phyloP scores from a whole-genome alignment of 2,329 filamentous ascomycete species.

The Xylariales sp. region DNA sequence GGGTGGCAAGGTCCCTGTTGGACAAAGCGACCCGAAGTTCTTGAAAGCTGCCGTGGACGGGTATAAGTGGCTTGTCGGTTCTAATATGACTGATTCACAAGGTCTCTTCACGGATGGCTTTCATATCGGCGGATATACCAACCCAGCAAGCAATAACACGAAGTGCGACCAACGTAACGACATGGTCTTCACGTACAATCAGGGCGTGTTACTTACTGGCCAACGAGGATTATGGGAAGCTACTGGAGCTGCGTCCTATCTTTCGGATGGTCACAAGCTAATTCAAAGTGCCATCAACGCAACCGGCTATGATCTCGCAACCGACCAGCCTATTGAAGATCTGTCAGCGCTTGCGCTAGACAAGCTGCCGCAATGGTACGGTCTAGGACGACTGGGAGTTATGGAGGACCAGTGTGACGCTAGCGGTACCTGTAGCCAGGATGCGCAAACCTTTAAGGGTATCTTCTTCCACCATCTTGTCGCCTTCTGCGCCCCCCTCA shows the following conservation, averaged over 20 bases:
- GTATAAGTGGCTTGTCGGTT: slow-evolving; percentile 73
- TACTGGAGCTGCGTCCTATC: slow-evolving; percentile 66
- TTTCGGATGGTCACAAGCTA: slow-evolving; percentile 75
- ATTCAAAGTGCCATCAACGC: slow-evolving; percentile 69
- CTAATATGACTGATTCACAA: slow-evolving; percentile 73
- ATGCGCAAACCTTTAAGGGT: slow-evolving; percentile 87
- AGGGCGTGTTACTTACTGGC: slow-evolving; percentile 82
- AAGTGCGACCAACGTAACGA: slow-evolving; percentile 77
- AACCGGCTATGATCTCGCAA: slow-evolving; percentile 65
- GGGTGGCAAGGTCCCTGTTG: slow-evolving; percentile 29
- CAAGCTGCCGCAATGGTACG: slow-evolving; percentile 57
- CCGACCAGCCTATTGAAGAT: slow-evolving; percentile 37
- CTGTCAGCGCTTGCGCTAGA: slow-evolving; percentile 25
- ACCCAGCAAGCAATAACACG: slow-evolving; percentile 58
- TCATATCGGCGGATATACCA: slow-evolving; percentile 67
- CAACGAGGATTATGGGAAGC: slow-evolving; percentile 74
- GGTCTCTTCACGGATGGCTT: slow-evolving; percentile 85
- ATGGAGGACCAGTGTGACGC: slow-evolving; percentile 83
- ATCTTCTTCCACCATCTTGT: slow-evolving; percentile 90
- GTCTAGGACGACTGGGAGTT: slow-evolving; percentile 73
- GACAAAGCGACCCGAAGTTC: slow-evolving; percentile 55
- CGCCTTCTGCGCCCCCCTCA: slow-evolving; percentile 67
- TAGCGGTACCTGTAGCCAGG: slow-evolving; percentile 68
- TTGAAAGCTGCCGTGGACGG: slow-evolving; percentile 69
- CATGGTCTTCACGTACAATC: slow-evolving; percentile 95